Evolutionary conservation across 2,329 filamentous ascomycete species (phyloP), one percentile per base, ranked within the genome.

Genomic region (Venturia oleaginea): DNA sequence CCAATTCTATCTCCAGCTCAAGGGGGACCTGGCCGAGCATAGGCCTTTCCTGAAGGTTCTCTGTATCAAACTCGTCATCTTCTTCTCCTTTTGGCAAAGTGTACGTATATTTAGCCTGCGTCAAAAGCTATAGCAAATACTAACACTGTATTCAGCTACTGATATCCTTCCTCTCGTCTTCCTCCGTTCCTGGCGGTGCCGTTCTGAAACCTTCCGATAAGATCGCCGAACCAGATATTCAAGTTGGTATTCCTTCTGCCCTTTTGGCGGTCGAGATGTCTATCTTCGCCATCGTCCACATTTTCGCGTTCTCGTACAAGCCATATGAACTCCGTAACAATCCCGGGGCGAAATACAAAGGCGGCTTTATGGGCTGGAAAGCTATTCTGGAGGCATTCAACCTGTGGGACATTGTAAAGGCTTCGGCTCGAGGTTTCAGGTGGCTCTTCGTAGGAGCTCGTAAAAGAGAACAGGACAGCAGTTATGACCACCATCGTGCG

Each of bases 1-100:
- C 67, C 91, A 96, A 70, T 94, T 94, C 74, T 96, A 96, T 74
- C 74, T 89, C 37, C 90, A 95, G 74, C 80, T 94, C 57, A 86
- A 85, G 67, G 76, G 81, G 0, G 84, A 90, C 65, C 81, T 96
- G 32, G 80, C 82, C 8, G 82, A 87, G 63, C 84, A 95, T 72
- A 81, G 78, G 22, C 89, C 91, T 0, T 88, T 93, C 68, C 76
- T 93, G 68, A 96, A 96, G 75, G 86, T 96, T 32, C 72, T 91
- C 24, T 89, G 90, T 71, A 94, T 96, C 77, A 96, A 96, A 76
- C 82, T 95, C 34, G 91, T 95, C 71, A 91, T 96, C 71, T 96
- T 96, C 79, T 82, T 96, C 69, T 92, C 88, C 42, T 95, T 95
- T 75, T 96, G 91, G 91, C 91, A 96, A 72, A 80, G 78, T 38